These are phyloP conservation scores for Fusarium setosum DNA, from an alignment of 2,329 filamentous ascomycete species.

Conservation along the genomic window DNA sequence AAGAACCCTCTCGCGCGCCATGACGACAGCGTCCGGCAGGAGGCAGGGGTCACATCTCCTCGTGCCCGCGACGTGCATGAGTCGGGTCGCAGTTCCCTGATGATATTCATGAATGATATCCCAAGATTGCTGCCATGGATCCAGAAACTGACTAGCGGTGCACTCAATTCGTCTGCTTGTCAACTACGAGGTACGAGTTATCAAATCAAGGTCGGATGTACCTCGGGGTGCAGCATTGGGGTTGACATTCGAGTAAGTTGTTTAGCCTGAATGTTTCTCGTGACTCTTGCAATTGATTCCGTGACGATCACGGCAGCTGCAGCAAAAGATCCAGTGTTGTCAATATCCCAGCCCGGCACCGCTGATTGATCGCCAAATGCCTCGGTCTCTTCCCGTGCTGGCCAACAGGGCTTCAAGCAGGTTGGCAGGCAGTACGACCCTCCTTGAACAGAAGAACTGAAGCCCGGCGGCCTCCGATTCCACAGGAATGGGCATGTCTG, in stretches of 20 bases:
- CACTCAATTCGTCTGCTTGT: neutral
- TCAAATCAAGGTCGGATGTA: constrained; percentile 10
- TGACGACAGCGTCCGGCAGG: constrained; percentile 36
- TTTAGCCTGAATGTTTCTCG: constrained; percentile 16
- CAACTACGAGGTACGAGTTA: neutral
- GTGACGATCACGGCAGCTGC: constrained; percentile 28
- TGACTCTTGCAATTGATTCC: constrained; percentile 26
- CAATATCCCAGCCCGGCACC: constrained; percentile 13
- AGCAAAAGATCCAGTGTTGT: constrained; percentile 16
- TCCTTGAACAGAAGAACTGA: constrained; percentile 4
- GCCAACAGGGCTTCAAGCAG: neutral
- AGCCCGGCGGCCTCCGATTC: constrained; percentile 31
- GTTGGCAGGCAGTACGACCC: constrained; percentile 29
- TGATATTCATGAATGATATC: constrained; percentile 15
- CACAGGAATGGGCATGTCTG: constrained; percentile 29
- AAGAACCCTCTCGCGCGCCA: constrained; percentile 25
- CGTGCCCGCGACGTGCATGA: constrained; percentile 22
- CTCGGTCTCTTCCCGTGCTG: constrained; percentile 36
- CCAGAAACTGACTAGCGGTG: constrained; percentile 14
- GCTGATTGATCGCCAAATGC: constrained; percentile 31
- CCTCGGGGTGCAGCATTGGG: constrained; percentile 4
- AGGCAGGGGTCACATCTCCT: constrained; percentile 27
- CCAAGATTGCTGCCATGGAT: constrained; percentile 7
- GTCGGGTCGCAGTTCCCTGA: constrained; percentile 24
- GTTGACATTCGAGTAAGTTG: constrained; percentile 5